A percentile compares a stretch with the other conserved stretches of the same genome.
These are phyloP conservation scores for Eucalyptus coolabah DNA, from an alignment of 345 rosid species.

Conservation along the genomic window DNA sequence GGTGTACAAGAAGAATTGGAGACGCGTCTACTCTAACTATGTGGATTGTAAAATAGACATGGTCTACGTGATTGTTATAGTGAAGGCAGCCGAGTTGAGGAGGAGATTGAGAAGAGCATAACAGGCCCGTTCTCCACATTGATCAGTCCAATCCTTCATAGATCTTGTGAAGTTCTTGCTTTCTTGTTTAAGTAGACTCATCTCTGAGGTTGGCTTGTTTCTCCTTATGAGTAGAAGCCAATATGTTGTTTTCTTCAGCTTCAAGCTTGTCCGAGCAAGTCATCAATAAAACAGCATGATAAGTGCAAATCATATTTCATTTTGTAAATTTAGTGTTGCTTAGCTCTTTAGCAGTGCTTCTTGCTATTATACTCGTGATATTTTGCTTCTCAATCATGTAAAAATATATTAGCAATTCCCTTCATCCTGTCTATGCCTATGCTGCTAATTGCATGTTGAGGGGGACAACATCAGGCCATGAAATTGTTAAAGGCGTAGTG, in stretches of 20 bases:
- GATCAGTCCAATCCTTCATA: neutral
- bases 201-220: neutral
- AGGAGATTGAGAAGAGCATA: neutral
- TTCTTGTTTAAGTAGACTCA: neutral
- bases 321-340: neutral
- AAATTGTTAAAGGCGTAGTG: neutral
- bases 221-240: neutral
- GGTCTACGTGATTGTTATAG: neutral
- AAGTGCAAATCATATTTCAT: neutral
- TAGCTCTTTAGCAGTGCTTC: neutral
- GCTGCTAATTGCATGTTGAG: neutral
- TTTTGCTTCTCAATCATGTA: neutral
- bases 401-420: neutral
- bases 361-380: neutral
- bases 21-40: neutral
- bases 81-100: neutral
- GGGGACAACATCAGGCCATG: neutral
- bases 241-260: neutral
- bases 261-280: neutral
- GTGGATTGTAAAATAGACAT: neutral
- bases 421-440: neutral
- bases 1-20: neutral
- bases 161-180: neutral
- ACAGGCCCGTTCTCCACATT: neutral
- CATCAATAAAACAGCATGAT: neutral